Conservation (phyloP, 257 asterid genomes). For the Jaltomata sinuosa region DNA sequence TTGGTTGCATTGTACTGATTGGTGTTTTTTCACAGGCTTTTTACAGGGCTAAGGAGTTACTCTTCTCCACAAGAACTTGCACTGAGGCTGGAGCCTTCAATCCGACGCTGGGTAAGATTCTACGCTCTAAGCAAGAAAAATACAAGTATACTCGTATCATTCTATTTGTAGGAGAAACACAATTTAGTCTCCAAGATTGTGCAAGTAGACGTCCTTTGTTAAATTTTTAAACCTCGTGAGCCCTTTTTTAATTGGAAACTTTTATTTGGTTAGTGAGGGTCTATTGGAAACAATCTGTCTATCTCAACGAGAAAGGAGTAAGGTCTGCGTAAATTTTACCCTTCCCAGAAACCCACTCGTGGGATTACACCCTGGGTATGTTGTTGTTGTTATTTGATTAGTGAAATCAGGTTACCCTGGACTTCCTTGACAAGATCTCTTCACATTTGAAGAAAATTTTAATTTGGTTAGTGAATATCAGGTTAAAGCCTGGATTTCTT, state of each 20-base stretch:
- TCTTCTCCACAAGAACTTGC: slow-evolving; percentile 37
- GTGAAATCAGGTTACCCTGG: too few species aligned
- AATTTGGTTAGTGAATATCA: neutral
- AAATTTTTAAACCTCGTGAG: neutral
- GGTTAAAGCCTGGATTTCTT: neutral
- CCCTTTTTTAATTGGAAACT: neutral
- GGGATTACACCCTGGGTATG: too few species aligned
- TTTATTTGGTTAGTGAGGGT: too few species aligned
- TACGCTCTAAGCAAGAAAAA: neutral
- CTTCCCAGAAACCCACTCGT: too few species aligned
- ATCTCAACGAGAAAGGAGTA: too few species aligned
- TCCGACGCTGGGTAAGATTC: slow-evolving; percentile 49
- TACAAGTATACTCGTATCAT: neutral
- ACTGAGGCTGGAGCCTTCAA: slow-evolving; percentile 40
- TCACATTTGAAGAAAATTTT: too few species aligned
- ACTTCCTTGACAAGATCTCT: too few species aligned
- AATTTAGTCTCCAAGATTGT: neutral
- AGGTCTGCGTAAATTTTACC: too few species aligned
- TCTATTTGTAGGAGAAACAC: neutral
- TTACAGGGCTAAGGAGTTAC: slow-evolving; percentile 29
- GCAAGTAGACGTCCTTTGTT: neutral
- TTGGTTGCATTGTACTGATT: neutral
- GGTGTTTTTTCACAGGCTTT: slow-evolving; percentile 24
- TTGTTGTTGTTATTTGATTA: too few species aligned
- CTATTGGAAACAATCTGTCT: too few species aligned